Evolutionary conservation across 805 yeast genomes (phyloP).

Genomic region (Starmerella apis): DNA sequence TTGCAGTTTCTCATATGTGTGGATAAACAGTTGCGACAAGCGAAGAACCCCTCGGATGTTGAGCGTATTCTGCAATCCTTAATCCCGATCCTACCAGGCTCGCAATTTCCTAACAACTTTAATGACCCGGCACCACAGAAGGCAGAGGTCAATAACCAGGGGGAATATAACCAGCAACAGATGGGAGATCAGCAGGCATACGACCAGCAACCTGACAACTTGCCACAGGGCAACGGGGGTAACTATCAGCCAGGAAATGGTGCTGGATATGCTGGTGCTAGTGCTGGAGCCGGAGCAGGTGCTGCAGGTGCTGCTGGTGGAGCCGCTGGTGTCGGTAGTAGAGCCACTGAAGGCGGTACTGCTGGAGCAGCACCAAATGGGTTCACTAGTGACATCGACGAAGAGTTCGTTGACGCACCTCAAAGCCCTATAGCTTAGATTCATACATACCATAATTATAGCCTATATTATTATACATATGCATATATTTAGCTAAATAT

Average conservation of each 20-base stretch:
- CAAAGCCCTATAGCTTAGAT: slow-evolving; percentile 3
- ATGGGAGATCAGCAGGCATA: neutral
- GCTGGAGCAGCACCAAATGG: neutral
- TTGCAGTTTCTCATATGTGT: slow-evolving; percentile 61
- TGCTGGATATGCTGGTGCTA: neutral
- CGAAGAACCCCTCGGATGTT: slow-evolving; percentile 43
- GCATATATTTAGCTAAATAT: neutral
- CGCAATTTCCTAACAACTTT: slow-evolving; percentile 52
- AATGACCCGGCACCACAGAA: slow-evolving; percentile 59
- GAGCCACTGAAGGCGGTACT: neutral
- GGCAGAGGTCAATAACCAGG: slow-evolving; percentile 22
- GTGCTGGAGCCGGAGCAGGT: slow-evolving; percentile 4
- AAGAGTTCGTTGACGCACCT: slow-evolving; percentile 24
- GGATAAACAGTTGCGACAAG: slow-evolving; percentile 35
- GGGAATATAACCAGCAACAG: neutral
- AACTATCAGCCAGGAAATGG: neutral
- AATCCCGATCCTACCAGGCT: slow-evolving; percentile 80
- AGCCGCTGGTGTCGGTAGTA: neutral
- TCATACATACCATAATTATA: neutral
- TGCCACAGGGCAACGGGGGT: neutral
- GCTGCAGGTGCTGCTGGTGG: slow-evolving; percentile 8
- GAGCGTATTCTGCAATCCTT: slow-evolving; percentile 48
- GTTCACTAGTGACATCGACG: slow-evolving; percentile 12
- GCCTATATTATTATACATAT: neutral
- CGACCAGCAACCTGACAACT: neutral